Conservation (phyloP, 2,329 filamentous ascomycete species). For the Aspergillus sp. region DNA sequence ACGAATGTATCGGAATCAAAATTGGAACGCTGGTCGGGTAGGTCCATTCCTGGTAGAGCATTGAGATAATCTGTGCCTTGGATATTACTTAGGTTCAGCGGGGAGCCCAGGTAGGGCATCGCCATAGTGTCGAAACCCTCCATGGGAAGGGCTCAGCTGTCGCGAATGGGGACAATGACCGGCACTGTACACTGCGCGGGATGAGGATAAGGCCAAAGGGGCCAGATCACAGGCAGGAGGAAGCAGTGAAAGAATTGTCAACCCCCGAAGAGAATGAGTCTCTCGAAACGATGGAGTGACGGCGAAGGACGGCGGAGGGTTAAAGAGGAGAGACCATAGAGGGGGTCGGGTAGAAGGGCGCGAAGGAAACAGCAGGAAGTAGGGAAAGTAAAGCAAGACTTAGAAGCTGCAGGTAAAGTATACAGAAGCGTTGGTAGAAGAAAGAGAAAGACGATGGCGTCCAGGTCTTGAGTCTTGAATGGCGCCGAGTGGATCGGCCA, state of each 20-base stretch:
- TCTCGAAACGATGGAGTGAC: neutral
- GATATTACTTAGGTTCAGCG: slow-evolving; percentile 56
- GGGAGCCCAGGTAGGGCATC: slow-evolving; percentile 63
- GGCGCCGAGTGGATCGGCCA: slow-evolving; percentile 22
- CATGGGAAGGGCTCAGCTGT: slow-evolving; percentile 32
- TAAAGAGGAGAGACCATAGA: slow-evolving; percentile 10
- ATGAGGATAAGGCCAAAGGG: neutral
- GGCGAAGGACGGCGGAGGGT: neutral
- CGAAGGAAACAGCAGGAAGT: slow-evolving; percentile 5
- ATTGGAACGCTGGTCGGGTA: slow-evolving; percentile 59
- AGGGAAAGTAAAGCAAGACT: slow-evolving; percentile 12
- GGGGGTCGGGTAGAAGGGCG: neutral
- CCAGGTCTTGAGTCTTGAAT: slow-evolving; percentile 9
- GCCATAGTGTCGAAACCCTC: slow-evolving; percentile 61
- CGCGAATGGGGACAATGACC: neutral
- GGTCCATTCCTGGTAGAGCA: slow-evolving; percentile 54
- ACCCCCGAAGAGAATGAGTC: neutral
- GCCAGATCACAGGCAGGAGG: neutral
- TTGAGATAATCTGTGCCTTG: slow-evolving; percentile 49
- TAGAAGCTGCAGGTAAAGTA: slow-evolving; percentile 3
- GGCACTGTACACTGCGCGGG: neutral
- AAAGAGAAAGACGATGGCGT: slow-evolving; percentile 1
- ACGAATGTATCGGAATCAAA: slow-evolving; percentile 62
- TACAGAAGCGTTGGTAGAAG: slow-evolving; percentile 1
- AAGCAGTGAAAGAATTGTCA: neutral